These are phyloP conservation scores for Mycosphaerella sp. DNA, from an alignment of 2,329 filamentous ascomycete genomes.

Conservation along the genomic window DNA sequence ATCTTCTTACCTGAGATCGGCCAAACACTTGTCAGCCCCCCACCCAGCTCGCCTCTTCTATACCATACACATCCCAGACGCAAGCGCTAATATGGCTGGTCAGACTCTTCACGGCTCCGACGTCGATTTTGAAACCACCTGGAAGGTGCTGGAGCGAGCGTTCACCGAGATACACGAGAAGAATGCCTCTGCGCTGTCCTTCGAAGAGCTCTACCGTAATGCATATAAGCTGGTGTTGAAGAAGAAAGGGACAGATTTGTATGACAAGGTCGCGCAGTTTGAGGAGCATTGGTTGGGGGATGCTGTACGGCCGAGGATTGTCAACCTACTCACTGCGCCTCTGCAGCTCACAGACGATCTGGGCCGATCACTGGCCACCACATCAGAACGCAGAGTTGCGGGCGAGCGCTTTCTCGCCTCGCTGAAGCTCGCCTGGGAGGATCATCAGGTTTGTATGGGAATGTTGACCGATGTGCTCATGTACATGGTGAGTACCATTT, in stretches of 20 bases:
- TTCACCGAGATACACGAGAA: constrained; percentile 85
- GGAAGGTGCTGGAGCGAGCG: constrained; percentile 69
- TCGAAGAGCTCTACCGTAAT: constrained; percentile 90
- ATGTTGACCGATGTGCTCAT: constrained; percentile 96
- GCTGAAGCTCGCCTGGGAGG: constrained; percentile 73
- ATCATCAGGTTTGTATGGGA: constrained; percentile 87
- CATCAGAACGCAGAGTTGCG: constrained; percentile 69
- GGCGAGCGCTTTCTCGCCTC: constrained; percentile 78
- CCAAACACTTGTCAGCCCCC: constrained; percentile 12
- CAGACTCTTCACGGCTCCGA: constrained; percentile 57
- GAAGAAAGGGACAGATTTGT: constrained; percentile 76
- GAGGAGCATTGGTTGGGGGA: constrained; percentile 74
- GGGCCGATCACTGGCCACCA: constrained; percentile 47
- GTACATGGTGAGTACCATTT: constrained; percentile 60
- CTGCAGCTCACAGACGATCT: constrained; percentile 49
- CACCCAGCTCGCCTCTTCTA: constrained; percentile 35
- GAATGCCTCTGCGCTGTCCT: constrained; percentile 82
- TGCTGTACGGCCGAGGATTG: constrained; percentile 66
- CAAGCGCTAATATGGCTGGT: constrained; percentile 3
- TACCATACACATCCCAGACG: not conserved
- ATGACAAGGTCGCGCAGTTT: constrained; percentile 71
- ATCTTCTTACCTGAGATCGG: not conserved
- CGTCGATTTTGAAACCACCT: constrained; percentile 79
- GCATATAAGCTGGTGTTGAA: constrained; percentile 90
- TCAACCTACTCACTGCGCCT: constrained; percentile 62